These are phyloP conservation scores for Yamadazyma epiphylla DNA, from an alignment of 1,139 yeast species.

Conservation along the genomic window DNA sequence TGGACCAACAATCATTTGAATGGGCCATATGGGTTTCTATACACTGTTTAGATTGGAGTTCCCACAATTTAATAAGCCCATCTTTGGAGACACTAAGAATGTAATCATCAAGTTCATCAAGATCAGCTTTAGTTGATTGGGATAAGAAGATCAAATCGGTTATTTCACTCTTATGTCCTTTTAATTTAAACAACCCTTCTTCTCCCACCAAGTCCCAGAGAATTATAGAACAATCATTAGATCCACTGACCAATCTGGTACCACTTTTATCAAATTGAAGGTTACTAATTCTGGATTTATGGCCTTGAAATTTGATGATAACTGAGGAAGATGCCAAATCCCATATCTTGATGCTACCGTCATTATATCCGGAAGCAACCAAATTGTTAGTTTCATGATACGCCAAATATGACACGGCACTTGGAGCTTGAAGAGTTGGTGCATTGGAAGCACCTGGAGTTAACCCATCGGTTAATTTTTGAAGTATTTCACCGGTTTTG, in stretches of 20 bases:
- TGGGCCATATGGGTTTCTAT: slow-evolving; percentile 94
- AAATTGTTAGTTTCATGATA: slow-evolving; percentile 62
- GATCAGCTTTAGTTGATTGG: slow-evolving; percentile 24
- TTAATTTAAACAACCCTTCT: slow-evolving; percentile 78
- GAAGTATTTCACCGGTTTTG: slow-evolving; percentile 75
- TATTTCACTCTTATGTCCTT: slow-evolving; percentile 87
- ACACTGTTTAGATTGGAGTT: slow-evolving; percentile 82
- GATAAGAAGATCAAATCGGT: slow-evolving; percentile 62
- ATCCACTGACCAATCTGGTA: slow-evolving; percentile 81
- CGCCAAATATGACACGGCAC: slow-evolving; percentile 59
- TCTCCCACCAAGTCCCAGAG: slow-evolving; percentile 96
- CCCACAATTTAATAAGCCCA: slow-evolving; percentile 92
- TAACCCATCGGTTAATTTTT: slow-evolving; percentile 59
- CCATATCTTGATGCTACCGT: slow-evolving; percentile 92
- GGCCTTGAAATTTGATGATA: slow-evolving; percentile 81
- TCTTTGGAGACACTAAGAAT: slow-evolving; percentile 79
- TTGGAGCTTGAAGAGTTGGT: slow-evolving; percentile 54
- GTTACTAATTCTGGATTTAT: slow-evolving; percentile 67
- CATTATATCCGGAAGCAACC: slow-evolving; percentile 84
- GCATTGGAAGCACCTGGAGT: slow-evolving; percentile 74
- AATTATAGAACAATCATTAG: slow-evolving; percentile 77
- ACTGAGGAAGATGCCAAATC: slow-evolving; percentile 78
- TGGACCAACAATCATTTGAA: slow-evolving; percentile 88
- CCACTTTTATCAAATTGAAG: slow-evolving; percentile 76
- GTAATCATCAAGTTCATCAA: slow-evolving; percentile 64